Evolutionary conservation across 768 basidiomycete genomes (phyloP).

Genomic region (Lanmaoa rubissima): DNA sequence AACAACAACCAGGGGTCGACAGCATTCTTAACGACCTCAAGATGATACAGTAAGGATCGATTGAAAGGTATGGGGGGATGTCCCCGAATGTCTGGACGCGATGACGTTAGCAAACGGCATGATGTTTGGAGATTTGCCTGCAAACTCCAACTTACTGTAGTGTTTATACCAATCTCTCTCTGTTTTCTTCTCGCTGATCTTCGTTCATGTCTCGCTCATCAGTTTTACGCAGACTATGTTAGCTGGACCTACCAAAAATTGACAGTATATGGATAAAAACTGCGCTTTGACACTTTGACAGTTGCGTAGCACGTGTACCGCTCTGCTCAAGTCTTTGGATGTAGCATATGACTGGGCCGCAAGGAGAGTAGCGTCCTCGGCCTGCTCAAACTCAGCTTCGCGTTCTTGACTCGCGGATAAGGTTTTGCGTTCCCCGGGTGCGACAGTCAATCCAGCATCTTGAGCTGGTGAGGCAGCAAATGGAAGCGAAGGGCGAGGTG

Average conservation of each 20-base stretch:
- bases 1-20: conserved; percentile 86
- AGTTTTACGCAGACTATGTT: conserved; percentile 2
- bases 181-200: conserved; percentile 84
- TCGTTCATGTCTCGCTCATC: conserved; percentile 1
- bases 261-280: conserved; percentile 78
- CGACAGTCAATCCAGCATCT: conserved; percentile 34
- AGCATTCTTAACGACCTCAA: conserved; percentile 54
- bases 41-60: conserved; percentile 50
- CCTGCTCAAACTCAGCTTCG: conserved; percentile 48
- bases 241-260: conserved; percentile 69
- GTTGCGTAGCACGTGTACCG: conserved; percentile 57
- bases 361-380: conserved; percentile 71
- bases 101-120: conserved; percentile 1
- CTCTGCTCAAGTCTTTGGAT: conserved; percentile 74
- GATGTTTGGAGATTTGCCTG: neutral
- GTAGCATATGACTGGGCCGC: conserved; percentile 75
- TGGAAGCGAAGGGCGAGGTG: conserved; percentile 37
- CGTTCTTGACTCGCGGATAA: conserved; percentile 29
- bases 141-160: conserved; percentile 50
- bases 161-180: conserved; percentile 84
- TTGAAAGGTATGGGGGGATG: conserved; percentile 71
- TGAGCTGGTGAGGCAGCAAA: conserved; percentile 32
- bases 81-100: conserved; percentile 56
- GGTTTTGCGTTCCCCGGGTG: conserved; percentile 13
- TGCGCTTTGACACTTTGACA: conserved; percentile 70